Conservation (phyloP, 2,329 filamentous ascomycete genomes). For the Talaromyces pinophilus region DNA sequence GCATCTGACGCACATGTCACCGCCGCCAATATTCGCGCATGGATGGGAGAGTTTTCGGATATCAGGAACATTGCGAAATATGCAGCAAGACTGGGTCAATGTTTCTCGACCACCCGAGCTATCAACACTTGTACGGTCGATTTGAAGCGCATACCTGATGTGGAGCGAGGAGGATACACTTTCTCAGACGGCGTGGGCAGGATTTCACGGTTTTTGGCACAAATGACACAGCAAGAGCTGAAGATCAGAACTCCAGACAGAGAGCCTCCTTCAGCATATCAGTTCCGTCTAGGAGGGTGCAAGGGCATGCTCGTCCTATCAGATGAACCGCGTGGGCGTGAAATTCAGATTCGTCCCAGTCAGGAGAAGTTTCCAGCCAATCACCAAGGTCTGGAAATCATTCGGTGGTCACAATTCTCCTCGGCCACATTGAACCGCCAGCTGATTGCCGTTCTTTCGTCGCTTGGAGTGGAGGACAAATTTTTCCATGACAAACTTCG, state of each 20-base stretch:
- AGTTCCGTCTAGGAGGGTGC: slow-evolving; percentile 88
- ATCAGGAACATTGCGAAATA: slow-evolving; percentile 87
- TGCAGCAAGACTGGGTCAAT: slow-evolving; percentile 86
- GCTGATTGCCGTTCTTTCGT: slow-evolving; percentile 79
- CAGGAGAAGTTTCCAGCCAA: slow-evolving; percentile 81
- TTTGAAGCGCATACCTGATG: slow-evolving; percentile 64
- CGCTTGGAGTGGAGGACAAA: slow-evolving; percentile 68
- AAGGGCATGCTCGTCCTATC: slow-evolving; percentile 85
- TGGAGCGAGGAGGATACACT: slow-evolving; percentile 66
- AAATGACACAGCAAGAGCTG: slow-evolving; percentile 71
- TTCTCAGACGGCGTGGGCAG: slow-evolving; percentile 95
- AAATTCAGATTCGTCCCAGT: slow-evolving; percentile 77
- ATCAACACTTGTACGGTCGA: slow-evolving; percentile 65
- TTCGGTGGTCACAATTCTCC: slow-evolving; percentile 74
- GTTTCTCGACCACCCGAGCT: slow-evolving; percentile 87
- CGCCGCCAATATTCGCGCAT: slow-evolving; percentile 74
- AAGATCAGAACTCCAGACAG: slow-evolving; percentile 56
- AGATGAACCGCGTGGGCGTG: slow-evolving; percentile 63
- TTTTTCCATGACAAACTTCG: slow-evolving; percentile 69
- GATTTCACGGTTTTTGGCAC: slow-evolving; percentile 76
- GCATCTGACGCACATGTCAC: slow-evolving; percentile 66
- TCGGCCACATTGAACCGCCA: slow-evolving; percentile 85
- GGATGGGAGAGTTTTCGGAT: slow-evolving; percentile 83
- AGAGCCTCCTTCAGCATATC: slow-evolving; percentile 74
- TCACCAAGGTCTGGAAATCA: slow-evolving; percentile 77